Evolutionary conservation across 441 rosid genomes (phyloP), one percentile per base, ranked within the genome.

Genomic region (Adansonia gregorii): DNA sequence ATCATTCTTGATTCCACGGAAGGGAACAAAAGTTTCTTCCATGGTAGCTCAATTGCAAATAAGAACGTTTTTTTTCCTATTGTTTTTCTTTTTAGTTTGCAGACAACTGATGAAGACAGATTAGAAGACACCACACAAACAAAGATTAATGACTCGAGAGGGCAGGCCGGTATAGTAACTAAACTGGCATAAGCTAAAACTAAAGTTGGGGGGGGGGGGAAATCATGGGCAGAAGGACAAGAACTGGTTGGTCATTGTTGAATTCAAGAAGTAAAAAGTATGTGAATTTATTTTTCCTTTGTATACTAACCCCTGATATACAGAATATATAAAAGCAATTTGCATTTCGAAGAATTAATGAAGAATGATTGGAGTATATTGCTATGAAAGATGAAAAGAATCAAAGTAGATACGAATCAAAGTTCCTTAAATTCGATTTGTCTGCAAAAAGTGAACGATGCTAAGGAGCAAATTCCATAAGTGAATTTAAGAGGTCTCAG

Each of bases 11-110:
- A 91, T 90, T 63, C 95, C 95, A 55, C 94, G 89, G 67, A 91
- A 76, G 65, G 95, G 95, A 82, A 90, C 94, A 82, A 91, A 91
- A 71, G 94, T 91, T 80, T 91, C 94, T 81, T 91, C 94, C 95
- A 91, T 91, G 81, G 79, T 45, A 83, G 73, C 63, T 68, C 85
- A 81, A 68, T 60, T 46, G 58, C 55, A 45, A 71, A 71, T 6
- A 51, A 58, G 27, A 61, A 74, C 52, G 15, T 54, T 4, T n/a
- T 15, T 65, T 79, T 77, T 10, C 5, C 65, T 7, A 31, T 31
- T 31, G 39, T 31, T 31, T 31, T 3, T 31, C 39, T 3, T 68
- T 5, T 15, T 12, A 58, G 55, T 45, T 45, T 73, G 52, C 35
- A 59, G 35, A 59, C 35, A 43, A 59, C 45, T 43, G 54, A 77